phyloP scores from a whole-genome alignment of 352 stramenopile genomes.

The Phytophthora pinifolia region DNA sequence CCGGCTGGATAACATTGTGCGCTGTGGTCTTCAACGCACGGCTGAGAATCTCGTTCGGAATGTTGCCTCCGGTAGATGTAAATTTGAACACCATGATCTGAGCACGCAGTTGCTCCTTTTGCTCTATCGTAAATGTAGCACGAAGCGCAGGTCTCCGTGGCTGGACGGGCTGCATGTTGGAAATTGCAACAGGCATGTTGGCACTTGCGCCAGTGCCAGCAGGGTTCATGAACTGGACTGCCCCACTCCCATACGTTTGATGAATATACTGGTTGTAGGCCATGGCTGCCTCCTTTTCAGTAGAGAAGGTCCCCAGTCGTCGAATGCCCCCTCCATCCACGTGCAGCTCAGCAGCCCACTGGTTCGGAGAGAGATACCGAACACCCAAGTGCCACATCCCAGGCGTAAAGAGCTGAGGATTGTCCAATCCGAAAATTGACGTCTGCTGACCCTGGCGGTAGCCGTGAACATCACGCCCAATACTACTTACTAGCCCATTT shows the following conservation, averaged over 20 bases:
- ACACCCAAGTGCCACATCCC: conserved; percentile 88
- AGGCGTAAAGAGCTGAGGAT: conserved; percentile 68
- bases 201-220: conserved; percentile 39
- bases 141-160: conserved; percentile 47
- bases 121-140: conserved; percentile 73
- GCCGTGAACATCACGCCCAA: conserved; percentile 39
- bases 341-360: conserved; percentile 84
- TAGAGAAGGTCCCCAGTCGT: conserved; percentile 64
- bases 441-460: conserved; percentile 68
- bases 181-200: conserved; percentile 52
- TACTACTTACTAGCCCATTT: conserved; percentile 38
- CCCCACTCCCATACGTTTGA: conserved; percentile 78
- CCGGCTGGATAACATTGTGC: conserved; percentile 56
- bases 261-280: conserved; percentile 88
- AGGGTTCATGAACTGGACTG: conserved; percentile 87
- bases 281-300: conserved; percentile 77
- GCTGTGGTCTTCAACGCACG: conserved; percentile 71
- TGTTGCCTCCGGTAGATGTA: conserved; percentile 74
- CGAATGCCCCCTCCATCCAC: conserved; percentile 82
- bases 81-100: conserved; percentile 94
- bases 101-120: conserved; percentile 87
- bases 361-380: conserved; percentile 66
- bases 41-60: conserved; percentile 73
- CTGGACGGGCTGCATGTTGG: conserved; percentile 58
- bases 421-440: conserved; percentile 69